Evolutionary conservation across 768 basidiomycete genomes (phyloP), one percentile per base, ranked within the genome.

Genomic region (Rhodosporidiobolus odoratus): DNA sequence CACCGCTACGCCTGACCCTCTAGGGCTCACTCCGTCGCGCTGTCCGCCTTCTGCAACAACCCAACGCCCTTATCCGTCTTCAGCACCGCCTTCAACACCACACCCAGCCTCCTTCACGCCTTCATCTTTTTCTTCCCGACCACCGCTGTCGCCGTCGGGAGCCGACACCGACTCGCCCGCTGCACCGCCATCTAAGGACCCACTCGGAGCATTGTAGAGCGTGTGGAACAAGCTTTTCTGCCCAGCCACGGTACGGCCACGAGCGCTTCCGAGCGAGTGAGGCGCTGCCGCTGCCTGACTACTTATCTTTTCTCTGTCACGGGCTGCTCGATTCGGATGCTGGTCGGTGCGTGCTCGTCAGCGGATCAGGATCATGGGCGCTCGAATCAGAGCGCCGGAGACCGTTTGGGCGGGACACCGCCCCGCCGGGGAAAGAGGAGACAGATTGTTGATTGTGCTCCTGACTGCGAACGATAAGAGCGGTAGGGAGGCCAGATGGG

Each of bases 51-150:
- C 48, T 12, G 16, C 47, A n/a, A 16, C 8, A 16, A 12, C 19
- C 13, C 53, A 32, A 27, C 27, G 25, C 41, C 43, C 3, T 62
- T 47, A 17, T 30, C 27, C 38, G 6, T 2, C 50, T 23, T 8
- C 37, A 23, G 21, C 62, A 27, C 12, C 50, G 23, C n/a, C 35
- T 23, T 47, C 62, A 45, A 4, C 34, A 12, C 13, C 35, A n/a
- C 2, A n/a, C 38, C n/a, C 35, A 38, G 27, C 25, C 41, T 25
- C 32, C 34, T 62, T 17, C 17, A 61, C 62, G 2, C 5, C 50
- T 30, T 6, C 50, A 16, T 16, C n/a, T 38, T 62, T 62, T 30
- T 62, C 62, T 12, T 52, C 62, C n/a, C 50, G 62, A 7, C 48
- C 48, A 30, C 7, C 38, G 37, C 57, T 10, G 32, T 4, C 57